Conservation (phyloP, 345 rosid genomes). For the Eucalyptus rudis region DNA sequence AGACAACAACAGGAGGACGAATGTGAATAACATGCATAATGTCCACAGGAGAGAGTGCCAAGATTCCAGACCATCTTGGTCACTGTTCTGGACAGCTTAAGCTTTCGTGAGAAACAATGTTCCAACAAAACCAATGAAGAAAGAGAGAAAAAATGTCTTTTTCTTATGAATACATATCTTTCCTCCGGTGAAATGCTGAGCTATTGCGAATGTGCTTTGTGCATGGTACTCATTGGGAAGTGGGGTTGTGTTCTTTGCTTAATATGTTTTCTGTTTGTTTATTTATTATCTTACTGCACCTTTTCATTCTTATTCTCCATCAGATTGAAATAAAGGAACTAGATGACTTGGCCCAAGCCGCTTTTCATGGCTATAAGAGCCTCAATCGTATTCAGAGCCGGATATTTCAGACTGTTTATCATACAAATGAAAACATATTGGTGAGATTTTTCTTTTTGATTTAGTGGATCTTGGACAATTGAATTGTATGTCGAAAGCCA, state of each 20-base stretch:
- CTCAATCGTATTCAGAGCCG: conserved; percentile 90
- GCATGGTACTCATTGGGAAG: background rate
- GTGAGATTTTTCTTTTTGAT: conserved; percentile 23
- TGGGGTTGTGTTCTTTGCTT: background rate
- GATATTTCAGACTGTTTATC: conserved; percentile 84
- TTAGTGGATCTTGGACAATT: background rate
- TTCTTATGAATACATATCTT: background rate
- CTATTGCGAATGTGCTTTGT: background rate
- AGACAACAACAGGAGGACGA: background rate
- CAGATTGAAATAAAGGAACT: conserved; percentile 92
- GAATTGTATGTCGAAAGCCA: background rate
- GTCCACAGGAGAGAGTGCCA: background rate
- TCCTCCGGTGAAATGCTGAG: background rate
- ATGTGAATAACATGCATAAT: background rate
- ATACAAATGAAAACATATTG: conserved; percentile 88
- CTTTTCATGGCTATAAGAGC: conserved; percentile 87
- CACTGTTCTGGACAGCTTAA: background rate
- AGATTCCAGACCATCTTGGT: background rate
- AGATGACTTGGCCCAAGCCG: conserved; percentile 94
- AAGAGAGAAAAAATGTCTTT: background rate
- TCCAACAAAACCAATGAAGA: background rate
- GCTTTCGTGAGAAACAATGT: background rate
- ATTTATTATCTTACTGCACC: background rate
- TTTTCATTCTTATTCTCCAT: background rate
- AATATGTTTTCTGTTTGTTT: background rate